phyloP scores from a whole-genome alignment of 352 stramenopile species.

The Pythium coloratum region DNA sequence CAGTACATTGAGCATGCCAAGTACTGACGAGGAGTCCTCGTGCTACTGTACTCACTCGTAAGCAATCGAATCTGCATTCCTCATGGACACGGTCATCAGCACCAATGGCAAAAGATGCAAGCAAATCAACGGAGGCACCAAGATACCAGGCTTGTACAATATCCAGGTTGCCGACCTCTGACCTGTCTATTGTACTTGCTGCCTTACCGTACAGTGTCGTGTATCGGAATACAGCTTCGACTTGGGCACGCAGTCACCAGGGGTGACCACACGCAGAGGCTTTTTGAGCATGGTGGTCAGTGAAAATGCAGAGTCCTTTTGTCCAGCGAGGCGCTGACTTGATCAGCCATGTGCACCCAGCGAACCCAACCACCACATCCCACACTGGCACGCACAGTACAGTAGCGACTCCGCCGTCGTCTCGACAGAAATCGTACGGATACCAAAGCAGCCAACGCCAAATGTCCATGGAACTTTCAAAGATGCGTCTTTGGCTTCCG shows the following conservation, averaged over 20 bases:
- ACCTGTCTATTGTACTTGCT: too few species aligned
- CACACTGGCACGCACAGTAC: not conserved
- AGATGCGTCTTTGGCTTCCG: not conserved
- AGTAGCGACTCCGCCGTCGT: not conserved
- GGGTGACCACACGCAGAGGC: not conserved
- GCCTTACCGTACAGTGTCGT: too few species aligned
- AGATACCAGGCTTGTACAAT: too few species aligned
- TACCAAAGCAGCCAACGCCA: not conserved
- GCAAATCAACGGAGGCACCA: too few species aligned
- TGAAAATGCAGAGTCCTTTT: not conserved
- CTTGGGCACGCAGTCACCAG: not conserved
- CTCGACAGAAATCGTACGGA: not conserved
- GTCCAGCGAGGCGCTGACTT: not conserved
- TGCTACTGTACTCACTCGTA: too few species aligned
- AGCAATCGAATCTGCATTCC: too few species aligned
- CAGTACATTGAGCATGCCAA: too few species aligned
- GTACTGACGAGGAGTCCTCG: too few species aligned
- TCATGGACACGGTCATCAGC: too few species aligned
- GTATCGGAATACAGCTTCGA: too few species aligned
- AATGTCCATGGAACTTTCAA: not conserved
- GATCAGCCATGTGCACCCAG: not conserved
- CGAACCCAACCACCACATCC: not conserved
- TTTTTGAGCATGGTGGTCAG: not conserved
- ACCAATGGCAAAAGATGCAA: too few species aligned
- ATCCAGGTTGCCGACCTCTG: too few species aligned